Conservation (phyloP, 805 yeast species). For the Ascoidea rubescens region DNA sequence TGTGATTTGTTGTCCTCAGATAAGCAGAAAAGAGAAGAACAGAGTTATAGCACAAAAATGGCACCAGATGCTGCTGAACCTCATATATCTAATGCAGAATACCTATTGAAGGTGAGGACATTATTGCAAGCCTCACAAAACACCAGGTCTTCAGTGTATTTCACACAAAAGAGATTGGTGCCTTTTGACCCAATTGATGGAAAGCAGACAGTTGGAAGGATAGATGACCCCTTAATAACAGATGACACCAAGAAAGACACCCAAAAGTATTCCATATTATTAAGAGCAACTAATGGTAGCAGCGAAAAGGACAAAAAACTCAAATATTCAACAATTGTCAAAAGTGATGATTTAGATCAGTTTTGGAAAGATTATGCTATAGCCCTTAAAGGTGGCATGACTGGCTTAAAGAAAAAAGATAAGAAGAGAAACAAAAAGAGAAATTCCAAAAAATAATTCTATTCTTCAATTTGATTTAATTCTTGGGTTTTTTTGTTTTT, state of each 20-base stretch:
- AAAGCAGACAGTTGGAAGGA: slow-evolving; percentile 11
- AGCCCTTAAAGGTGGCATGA: slow-evolving; percentile 54
- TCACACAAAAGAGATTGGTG: slow-evolving; percentile 43
- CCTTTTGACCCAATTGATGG: slow-evolving; percentile 18
- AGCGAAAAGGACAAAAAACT: slow-evolving; percentile 32
- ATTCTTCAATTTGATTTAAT: too few species aligned
- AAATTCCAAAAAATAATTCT: slow-evolving; percentile 17
- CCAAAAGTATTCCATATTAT: slow-evolving; percentile 42
- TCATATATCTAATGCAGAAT: neutral
- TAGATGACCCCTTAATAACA: slow-evolving; percentile 17
- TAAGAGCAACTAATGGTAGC: slow-evolving; percentile 54
- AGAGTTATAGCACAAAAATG: too few species aligned
- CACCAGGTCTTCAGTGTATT: slow-evolving; percentile 35
- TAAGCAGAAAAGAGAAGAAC: too few species aligned
- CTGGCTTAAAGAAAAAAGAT: slow-evolving; percentile 71
- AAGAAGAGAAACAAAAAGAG: slow-evolving; percentile 57
- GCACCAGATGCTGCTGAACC: too few species aligned
- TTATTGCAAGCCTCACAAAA: slow-evolving; percentile 18
- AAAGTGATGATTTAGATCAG: slow-evolving; percentile 39
- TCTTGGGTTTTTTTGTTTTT: too few species aligned
- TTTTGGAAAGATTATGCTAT: slow-evolving; percentile 73
- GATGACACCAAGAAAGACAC: slow-evolving; percentile 8
- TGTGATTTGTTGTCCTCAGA: too few species aligned
- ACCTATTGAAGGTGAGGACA: slow-evolving; percentile 2
- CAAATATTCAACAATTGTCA: slow-evolving; percentile 66